Evolutionary conservation across 73 alveolate species (phyloP).

Genomic region (Urostyla sp.): DNA sequence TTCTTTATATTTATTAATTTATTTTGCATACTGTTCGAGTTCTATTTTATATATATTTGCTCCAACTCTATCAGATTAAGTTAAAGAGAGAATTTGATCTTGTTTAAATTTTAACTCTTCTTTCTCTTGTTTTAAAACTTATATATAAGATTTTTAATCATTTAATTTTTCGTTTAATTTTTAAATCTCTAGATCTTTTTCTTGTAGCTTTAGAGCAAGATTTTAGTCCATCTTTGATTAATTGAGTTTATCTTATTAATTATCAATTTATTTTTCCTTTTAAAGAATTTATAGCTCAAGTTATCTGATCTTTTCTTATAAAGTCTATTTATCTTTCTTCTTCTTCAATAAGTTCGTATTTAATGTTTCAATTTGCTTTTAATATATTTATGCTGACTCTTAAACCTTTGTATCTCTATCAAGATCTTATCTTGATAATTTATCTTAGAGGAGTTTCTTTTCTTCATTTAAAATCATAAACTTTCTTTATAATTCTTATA

Average conservation of each 20-base stretch:
- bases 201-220: no score
- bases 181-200: background rate
- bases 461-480: conserved; percentile 1
- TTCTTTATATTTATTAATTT: conserved; percentile 8
- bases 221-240: no score
- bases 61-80: conserved; percentile 49
- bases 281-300: background rate
- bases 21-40: conserved; percentile 16
- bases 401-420: background rate
- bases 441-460: conserved; percentile 23
- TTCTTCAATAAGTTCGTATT: background rate
- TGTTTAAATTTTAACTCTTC: background rate
- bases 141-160: background rate
- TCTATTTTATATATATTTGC: conserved; percentile 22
- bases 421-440: background rate
- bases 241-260: background rate
- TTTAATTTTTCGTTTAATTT: background rate
- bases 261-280: conserved; percentile 34
- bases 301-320: background rate
- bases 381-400: background rate
- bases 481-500: conserved; percentile 3
- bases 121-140: background rate
- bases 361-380: background rate
- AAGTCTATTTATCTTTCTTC: background rate
- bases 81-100: conserved; percentile 28